A percentile compares a stretch with the other conserved stretches of the same genome.
These are phyloP conservation scores for Puccinia polysora DNA, from an alignment of 1,284 basidiomycete species.

Conservation along the genomic window DNA sequence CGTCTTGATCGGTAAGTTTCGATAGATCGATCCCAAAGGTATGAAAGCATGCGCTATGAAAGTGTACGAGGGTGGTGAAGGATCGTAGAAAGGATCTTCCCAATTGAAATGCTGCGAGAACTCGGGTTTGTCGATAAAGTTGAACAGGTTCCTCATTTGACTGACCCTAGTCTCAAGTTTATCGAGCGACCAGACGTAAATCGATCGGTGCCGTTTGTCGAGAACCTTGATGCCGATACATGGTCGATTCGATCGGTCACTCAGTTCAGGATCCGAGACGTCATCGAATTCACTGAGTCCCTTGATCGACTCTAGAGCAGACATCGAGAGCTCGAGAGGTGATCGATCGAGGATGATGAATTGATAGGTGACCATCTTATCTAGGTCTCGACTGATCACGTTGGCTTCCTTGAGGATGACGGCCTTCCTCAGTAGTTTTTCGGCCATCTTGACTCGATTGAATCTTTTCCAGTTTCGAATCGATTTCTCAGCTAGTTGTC, in stretches of 20 bases:
- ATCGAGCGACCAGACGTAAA: slow-evolving; percentile 85
- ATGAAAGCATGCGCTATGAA: slow-evolving; percentile 83
- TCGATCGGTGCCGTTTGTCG: slow-evolving; percentile 74
- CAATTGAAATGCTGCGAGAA: slow-evolving; percentile 85
- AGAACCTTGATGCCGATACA: slow-evolving; percentile 84
- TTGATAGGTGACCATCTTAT: slow-evolving; percentile 82
- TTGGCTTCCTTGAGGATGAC: slow-evolving; percentile 90
- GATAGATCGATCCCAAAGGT: slow-evolving; percentile 73
- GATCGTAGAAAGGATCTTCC: slow-evolving; percentile 86
- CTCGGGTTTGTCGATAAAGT: slow-evolving; percentile 85
- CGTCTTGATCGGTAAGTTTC: slow-evolving; percentile 68
- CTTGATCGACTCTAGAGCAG: slow-evolving; percentile 77
- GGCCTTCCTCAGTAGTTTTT: slow-evolving; percentile 75
- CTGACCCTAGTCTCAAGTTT: slow-evolving; percentile 80
- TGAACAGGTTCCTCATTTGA: slow-evolving; percentile 87
- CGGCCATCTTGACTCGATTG: slow-evolving; percentile 83
- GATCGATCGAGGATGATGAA: slow-evolving; percentile 81
- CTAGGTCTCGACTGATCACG: slow-evolving; percentile 79
- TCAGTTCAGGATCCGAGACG: slow-evolving; percentile 66
- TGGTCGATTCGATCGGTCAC: slow-evolving; percentile 59
- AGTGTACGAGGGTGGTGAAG: slow-evolving; percentile 75
- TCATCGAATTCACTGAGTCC: slow-evolving; percentile 88
- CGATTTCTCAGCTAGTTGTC: slow-evolving; percentile 71
- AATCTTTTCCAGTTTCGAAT: slow-evolving; percentile 78
- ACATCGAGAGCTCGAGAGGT: slow-evolving; percentile 70